Conservation (phyloP, 805 yeast species). For the Blastobotrys mokoenaii region DNA sequence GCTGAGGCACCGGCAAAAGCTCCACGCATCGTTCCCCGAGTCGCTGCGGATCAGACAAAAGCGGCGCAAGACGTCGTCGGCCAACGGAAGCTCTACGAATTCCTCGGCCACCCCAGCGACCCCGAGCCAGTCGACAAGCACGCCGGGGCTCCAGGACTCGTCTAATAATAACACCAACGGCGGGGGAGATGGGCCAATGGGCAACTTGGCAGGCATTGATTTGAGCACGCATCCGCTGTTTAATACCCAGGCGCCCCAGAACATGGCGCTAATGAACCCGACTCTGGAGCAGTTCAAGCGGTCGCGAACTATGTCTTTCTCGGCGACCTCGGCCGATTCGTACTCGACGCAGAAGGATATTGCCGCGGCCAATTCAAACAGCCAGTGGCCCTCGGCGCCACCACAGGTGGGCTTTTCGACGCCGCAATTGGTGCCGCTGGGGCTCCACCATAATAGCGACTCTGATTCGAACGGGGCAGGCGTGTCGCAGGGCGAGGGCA, state of each 20-base stretch:
- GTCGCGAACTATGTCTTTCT: conserved; percentile 38
- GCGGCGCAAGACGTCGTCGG: conserved; percentile 4
- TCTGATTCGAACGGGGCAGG: conserved; percentile 31
- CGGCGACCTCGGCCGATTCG: conserved; percentile 54
- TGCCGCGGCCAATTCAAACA: conserved; percentile 13
- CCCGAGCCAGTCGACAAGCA: no score
- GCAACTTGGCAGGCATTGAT: no score
- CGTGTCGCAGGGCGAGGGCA: no score
- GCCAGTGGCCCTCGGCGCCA: conserved; percentile 33
- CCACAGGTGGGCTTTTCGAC: conserved; percentile 73
- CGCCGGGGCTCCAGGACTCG: no score
- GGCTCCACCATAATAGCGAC: conserved; percentile 14
- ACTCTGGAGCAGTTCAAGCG: conserved; percentile 2
- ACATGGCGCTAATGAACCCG: not conserved
- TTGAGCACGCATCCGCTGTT: no score
- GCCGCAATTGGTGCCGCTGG: conserved; percentile 57
- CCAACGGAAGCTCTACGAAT: not conserved
- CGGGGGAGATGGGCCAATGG: no score
- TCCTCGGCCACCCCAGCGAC: not conserved
- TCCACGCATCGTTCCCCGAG: conserved; percentile 44
- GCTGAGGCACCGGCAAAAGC: conserved; percentile 87
- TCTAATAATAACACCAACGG: no score
- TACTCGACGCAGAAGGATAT: conserved; percentile 46
- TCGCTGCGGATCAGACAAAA: conserved; percentile 10
- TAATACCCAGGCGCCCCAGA: not conserved